Conservation (phyloP, 1,284 basidiomycete genomes). For the Ustilago xerochloae region DNA sequence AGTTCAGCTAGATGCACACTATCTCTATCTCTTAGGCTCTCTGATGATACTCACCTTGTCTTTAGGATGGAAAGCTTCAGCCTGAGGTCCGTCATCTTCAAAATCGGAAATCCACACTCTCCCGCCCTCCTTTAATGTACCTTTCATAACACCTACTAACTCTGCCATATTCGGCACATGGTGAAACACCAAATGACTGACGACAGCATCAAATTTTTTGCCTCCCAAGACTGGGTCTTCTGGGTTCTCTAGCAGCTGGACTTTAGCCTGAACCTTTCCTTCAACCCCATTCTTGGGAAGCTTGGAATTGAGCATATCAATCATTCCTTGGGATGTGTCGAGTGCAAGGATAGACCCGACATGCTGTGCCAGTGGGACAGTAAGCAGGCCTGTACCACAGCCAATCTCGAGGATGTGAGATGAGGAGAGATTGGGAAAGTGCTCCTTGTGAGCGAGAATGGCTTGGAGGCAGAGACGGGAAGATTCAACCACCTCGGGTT, state of each 20-base stretch:
- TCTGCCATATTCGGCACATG: conserved; percentile 39
- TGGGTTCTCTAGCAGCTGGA: conserved; percentile 37
- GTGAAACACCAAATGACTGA: conserved; percentile 51
- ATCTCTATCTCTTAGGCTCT: not conserved
- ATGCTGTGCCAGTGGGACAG: conserved; percentile 27
- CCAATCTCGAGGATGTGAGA: conserved; percentile 37
- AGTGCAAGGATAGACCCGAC: conserved; percentile 23
- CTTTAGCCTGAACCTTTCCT: conserved; percentile 18
- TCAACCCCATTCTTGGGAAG: not conserved
- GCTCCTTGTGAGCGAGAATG: conserved; percentile 9
- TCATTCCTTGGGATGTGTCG: conserved; percentile 42
- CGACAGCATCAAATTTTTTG: conserved; percentile 21
- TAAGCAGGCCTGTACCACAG: conserved; percentile 42
- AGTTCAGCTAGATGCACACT: not conserved
- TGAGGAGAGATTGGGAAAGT: conserved; percentile 10
- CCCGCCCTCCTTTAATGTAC: conserved; percentile 8
- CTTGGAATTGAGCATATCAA: conserved; percentile 43
- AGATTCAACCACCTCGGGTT: conserved; percentile 41
- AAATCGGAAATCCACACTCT: conserved; percentile 46
- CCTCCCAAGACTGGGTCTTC: conserved; percentile 30
- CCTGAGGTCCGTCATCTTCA: conserved; percentile 31
- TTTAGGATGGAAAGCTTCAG: conserved; percentile 44
- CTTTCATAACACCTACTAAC: conserved; percentile 32
- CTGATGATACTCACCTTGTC: conserved; percentile 21
- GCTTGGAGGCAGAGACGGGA: conserved; percentile 28